A percentile compares a stretch with the other conserved stretches of the same genome.
phyloP scores from a whole-genome alignment of 2,329 filamentous ascomycete species.

The Neofusicoccum umdonicola region DNA sequence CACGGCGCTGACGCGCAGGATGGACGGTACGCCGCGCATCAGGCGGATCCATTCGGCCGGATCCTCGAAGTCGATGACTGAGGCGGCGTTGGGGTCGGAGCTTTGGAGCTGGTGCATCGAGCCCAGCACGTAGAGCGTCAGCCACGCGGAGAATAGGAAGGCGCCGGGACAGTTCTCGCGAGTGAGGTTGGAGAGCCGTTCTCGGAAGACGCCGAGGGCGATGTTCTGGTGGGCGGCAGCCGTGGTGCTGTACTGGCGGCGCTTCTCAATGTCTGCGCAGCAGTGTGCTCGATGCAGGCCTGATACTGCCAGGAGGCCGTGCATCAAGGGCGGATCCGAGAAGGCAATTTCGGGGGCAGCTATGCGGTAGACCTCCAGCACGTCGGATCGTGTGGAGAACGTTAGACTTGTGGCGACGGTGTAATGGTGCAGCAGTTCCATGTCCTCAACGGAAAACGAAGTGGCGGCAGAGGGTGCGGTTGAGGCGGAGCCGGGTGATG shows the following conservation, averaged over 20 bases:
- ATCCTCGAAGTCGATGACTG: slow-evolving; percentile 5
- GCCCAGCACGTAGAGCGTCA: slow-evolving; percentile 6
- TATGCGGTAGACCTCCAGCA: slow-evolving; percentile 24
- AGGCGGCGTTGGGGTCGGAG: not conserved
- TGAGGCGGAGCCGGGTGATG: not conserved
- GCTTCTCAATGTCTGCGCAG: not conserved
- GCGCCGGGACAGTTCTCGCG: slow-evolving; percentile 14
- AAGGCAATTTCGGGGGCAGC: slow-evolving; percentile 37
- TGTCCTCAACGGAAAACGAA: slow-evolving; percentile 24
- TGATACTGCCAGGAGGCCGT: slow-evolving; percentile 44
- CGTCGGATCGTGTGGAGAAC: slow-evolving; percentile 22
- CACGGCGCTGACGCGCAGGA: slow-evolving; percentile 8
- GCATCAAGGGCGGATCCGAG: slow-evolving; percentile 44
- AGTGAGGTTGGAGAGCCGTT: slow-evolving; percentile 11
- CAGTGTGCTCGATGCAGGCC: slow-evolving; percentile 43
- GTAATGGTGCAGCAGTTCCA: slow-evolving; percentile 34
- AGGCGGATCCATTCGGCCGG: slow-evolving; percentile 10
- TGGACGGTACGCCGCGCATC: slow-evolving; percentile 13
- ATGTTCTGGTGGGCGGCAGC: not conserved
- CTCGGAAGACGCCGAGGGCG: slow-evolving; percentile 12
- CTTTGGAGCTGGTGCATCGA: slow-evolving; percentile 10
- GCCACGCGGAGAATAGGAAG: slow-evolving; percentile 14
- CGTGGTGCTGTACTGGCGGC: not conserved
- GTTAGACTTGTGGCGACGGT: slow-evolving; percentile 28
- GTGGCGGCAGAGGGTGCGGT: slow-evolving; percentile 12